Base-by-base conservation (phyloP, 805 yeast species). In the Wickerhamiella nectarea region DNA sequence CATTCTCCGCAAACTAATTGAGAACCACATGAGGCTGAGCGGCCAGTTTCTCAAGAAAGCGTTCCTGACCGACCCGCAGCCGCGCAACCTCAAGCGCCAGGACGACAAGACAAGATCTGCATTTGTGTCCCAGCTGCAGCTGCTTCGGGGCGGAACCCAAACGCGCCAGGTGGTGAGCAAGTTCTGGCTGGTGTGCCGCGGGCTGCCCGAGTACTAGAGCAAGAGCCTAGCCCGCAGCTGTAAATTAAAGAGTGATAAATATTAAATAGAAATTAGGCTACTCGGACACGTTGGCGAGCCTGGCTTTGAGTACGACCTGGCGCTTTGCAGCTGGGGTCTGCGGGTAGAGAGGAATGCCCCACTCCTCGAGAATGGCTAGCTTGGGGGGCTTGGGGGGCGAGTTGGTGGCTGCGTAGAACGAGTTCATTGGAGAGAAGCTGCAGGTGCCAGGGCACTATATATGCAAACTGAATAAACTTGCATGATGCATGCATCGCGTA, bases 1-100 rank as follows among this genome's bases (percentile, higher is more conserved):
- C 3, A 52, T 72, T 0, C 63, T 72, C 47, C 59, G 72, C 41
- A 54, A 56, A 14, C 48, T 71, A 14, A 33, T 55, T 17, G n/a
- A 41, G 25, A 46, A 46, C 18, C 53, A 52, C 12, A 46, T 50
- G 15, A 42, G 50, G 5, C 18, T 33, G 2, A 42, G 48, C 2
- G 34, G 44, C 8, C 17, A 14, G 10, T 39, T 50, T 44, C 46
- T 56, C 4, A 33, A 43, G 20, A 33, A 41, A 34, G 38, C 40
- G 4, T 42, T 52, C 1, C 47, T 52, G 1, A 50, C 46, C 10
- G 46, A 43, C 7, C 58, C 58, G 7, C 41, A 10, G 5, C 26
- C 33, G 14, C 41, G 34, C 6, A 29, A 20, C 12, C 19, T 53
- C 3, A 38, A 39, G 14, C n/a, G 35, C 15, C 50, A 46, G 11